Percentiles rank a stretch among this genome's conserved stretches.
These are phyloP conservation scores for Suhomyces bribrorum DNA, from an alignment of 1,139 yeast genomes.

Conservation along the genomic window DNA sequence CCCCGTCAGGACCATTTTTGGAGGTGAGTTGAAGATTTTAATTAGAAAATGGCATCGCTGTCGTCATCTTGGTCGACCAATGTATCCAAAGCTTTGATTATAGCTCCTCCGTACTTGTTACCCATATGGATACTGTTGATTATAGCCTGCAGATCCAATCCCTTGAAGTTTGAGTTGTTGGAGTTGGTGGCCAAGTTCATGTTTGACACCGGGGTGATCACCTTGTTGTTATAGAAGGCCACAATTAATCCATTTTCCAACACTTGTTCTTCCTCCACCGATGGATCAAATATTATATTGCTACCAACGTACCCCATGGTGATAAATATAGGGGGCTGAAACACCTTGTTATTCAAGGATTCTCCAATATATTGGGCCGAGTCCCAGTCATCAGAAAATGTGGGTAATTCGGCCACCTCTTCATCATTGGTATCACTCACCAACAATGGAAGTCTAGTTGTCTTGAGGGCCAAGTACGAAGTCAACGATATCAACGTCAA, in stretches of 20 bases:
- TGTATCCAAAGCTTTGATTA: conserved; percentile 41
- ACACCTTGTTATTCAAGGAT: conserved; percentile 24
- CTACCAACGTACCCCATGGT: conserved; percentile 74
- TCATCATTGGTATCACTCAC: conserved; percentile 59
- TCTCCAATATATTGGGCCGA: conserved; percentile 50
- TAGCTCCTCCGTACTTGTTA: conserved; percentile 36
- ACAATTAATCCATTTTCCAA: conserved; percentile 78
- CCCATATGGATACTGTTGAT: conserved; percentile 32
- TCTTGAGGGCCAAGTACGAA: conserved; percentile 73
- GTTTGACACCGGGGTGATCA: conserved; percentile 65
- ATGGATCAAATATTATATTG: conserved; percentile 75
- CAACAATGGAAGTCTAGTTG: conserved; percentile 74
- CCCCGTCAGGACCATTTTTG: too few relatives aligned
- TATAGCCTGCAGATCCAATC: conserved; percentile 33
- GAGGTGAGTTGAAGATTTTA: too few relatives aligned
- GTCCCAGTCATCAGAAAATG: conserved; percentile 87
- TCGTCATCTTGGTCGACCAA: conserved; percentile 42
- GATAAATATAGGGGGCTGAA: conserved; percentile 74
- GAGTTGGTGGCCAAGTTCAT: conserved; percentile 49
- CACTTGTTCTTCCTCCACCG: conserved; percentile 81
- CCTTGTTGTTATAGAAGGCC: conserved; percentile 65
- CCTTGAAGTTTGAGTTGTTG: conserved; percentile 44
- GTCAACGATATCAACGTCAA: conserved; percentile 77
- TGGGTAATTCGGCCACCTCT: conserved; percentile 81
- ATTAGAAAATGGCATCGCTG: conserved; percentile 24